These are phyloP conservation scores for Tylopilus sp. DNA, from an alignment of 768 basidiomycete species.

Conservation along the genomic window DNA sequence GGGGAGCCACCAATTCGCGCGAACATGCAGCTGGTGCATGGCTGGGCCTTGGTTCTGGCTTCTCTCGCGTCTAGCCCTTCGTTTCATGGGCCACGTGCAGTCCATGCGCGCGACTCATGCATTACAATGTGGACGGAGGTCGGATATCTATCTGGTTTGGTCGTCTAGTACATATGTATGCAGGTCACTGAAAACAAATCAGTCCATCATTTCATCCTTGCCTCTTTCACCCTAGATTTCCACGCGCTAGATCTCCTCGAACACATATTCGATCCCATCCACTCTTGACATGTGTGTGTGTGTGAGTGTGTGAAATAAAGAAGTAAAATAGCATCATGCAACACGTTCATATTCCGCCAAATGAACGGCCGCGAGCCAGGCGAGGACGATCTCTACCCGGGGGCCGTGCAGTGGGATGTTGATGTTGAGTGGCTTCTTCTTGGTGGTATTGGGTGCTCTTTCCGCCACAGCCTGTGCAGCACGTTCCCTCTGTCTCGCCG, in stretches of 20 bases:
- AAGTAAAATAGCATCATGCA: constrained; percentile 14
- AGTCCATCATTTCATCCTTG: background rate
- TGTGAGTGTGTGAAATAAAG: background rate
- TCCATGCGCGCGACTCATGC: no score
- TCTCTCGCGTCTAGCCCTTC: no score
- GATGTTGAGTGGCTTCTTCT: constrained; percentile 63
- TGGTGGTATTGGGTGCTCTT: constrained; percentile 34
- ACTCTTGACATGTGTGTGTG: background rate
- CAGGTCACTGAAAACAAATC: background rate
- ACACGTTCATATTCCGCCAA: constrained; percentile 62
- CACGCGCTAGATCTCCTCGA: no score
- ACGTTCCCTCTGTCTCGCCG: constrained; percentile 57
- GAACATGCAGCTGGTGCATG: constrained; percentile 28
- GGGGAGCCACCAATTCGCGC: no score
- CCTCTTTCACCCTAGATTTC: constrained; percentile 10
- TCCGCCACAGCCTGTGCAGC: constrained; percentile 51
- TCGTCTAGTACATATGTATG: no score
- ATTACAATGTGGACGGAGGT: background rate
- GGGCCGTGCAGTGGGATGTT: constrained; percentile 85
- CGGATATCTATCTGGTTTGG: no score
- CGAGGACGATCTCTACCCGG: constrained; percentile 79
- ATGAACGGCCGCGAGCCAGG: constrained; percentile 82
- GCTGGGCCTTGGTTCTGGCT: background rate
- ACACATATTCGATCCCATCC: background rate
- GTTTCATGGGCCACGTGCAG: no score